Evolutionary conservation across 306 rosid species (phyloP).

Genomic region (barrel medic (Medicago truncatula)): DNA sequence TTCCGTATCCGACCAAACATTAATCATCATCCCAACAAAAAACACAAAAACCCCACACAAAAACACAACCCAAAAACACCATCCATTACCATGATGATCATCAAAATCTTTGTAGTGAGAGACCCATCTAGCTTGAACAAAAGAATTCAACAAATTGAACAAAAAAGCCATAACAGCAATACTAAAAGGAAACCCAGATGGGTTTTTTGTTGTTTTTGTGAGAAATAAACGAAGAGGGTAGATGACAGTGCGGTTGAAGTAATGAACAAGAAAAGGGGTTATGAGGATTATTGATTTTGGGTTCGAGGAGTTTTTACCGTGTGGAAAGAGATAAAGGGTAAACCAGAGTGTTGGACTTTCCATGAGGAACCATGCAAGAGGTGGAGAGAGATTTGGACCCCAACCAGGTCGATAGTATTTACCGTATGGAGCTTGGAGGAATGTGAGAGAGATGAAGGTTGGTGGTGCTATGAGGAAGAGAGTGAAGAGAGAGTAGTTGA

Average conservation of each 20-base stretch:
- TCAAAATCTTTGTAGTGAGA: slow-evolving; percentile 56
- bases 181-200: slow-evolving; percentile 56
- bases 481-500: slow-evolving; percentile 44
- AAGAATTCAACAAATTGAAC: slow-evolving; percentile 67
- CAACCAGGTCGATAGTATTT: slow-evolving; percentile 77
- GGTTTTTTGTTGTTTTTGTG: neutral
- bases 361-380: slow-evolving; percentile 89
- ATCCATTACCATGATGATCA: slow-evolving; percentile 30
- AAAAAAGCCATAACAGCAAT: slow-evolving; percentile 61
- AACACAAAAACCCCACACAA: slow-evolving; percentile 53
- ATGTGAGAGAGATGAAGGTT: slow-evolving; percentile 61
- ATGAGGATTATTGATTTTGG: slow-evolving; percentile 67
- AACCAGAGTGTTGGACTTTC: slow-evolving; percentile 85
- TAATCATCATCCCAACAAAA: slow-evolving; percentile 61
- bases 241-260: slow-evolving; percentile 68
- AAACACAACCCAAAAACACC: slow-evolving; percentile 60
- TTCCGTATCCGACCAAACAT: slow-evolving; percentile 68
- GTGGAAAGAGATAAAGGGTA: slow-evolving; percentile 71
- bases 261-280: slow-evolving; percentile 65
- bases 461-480: slow-evolving; percentile 68
- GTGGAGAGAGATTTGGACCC: slow-evolving; percentile 77
- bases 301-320: slow-evolving; percentile 57
- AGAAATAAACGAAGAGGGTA: slow-evolving; percentile 64
- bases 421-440: slow-evolving; percentile 87
- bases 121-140: slow-evolving; percentile 68